phyloP scores from a whole-genome alignment of 1,139 yeast genomes.

The Wickerhamomyces sp. region DNA sequence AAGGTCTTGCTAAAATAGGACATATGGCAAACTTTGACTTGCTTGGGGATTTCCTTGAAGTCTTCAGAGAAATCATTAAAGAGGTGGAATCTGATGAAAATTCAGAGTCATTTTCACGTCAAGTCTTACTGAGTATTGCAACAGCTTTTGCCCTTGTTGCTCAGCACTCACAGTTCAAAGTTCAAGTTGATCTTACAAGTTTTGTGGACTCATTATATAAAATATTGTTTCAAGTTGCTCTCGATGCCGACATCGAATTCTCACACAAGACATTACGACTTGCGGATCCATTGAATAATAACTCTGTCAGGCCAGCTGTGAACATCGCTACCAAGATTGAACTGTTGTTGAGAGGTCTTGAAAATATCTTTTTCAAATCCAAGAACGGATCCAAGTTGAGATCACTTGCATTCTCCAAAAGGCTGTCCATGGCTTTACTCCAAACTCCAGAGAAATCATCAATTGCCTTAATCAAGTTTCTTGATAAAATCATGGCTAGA shows the following conservation, averaged over 20 bases:
- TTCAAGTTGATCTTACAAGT: slow-evolving; percentile 59
- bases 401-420: slow-evolving; percentile 78
- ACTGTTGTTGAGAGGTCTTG: slow-evolving; percentile 69
- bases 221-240: slow-evolving; percentile 57
- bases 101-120: slow-evolving; percentile 40
- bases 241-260: slow-evolving; percentile 82
- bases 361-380: slow-evolving; percentile 75
- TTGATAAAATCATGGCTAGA: slow-evolving; percentile 69
- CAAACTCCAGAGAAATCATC: slow-evolving; percentile 88
- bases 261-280: slow-evolving; percentile 75
- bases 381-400: slow-evolving; percentile 66
- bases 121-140: slow-evolving; percentile 73
- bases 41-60: slow-evolving; percentile 87
- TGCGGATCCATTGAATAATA: slow-evolving; percentile 61
- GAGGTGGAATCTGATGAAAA: slow-evolving; percentile 43
- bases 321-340: slow-evolving; percentile 89
- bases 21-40: slow-evolving; percentile 89
- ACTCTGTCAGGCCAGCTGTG: slow-evolving; percentile 57
- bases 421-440: slow-evolving; percentile 59
- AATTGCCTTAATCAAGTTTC: slow-evolving; percentile 67
- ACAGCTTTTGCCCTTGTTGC: slow-evolving; percentile 86
- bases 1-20: slow-evolving; percentile 87
- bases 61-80: slow-evolving; percentile 69
- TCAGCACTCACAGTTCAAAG: slow-evolving; percentile 63
- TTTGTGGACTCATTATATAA: slow-evolving; percentile 73